phyloP scores from a whole-genome alignment of 352 stramenopile genomes.

The Pythium myriotylum region DNA sequence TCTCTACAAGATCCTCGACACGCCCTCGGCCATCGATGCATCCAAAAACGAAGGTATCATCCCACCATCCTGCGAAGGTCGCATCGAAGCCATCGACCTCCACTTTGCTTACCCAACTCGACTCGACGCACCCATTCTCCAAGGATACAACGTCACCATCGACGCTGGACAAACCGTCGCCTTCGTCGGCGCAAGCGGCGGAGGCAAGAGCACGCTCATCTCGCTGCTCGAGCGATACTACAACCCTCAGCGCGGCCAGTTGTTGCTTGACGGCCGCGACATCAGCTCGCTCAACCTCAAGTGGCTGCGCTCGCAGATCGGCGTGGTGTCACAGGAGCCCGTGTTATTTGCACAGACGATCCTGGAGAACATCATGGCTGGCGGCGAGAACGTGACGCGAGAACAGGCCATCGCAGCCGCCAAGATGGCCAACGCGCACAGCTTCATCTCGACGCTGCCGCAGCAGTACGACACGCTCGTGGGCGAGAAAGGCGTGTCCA shows the following conservation, averaged over 20 bases:
- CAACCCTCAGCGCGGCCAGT: slow-evolving; percentile 49
- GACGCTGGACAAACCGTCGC: slow-evolving; percentile 25
- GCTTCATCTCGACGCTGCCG: no score
- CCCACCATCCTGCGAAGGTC: slow-evolving; percentile 23
- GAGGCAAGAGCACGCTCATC: slow-evolving; percentile 35
- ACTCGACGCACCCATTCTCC: slow-evolving; percentile 16
- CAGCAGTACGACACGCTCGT: no score
- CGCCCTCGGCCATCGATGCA: slow-evolving; percentile 37
- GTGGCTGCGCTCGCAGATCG: slow-evolving; percentile 42
- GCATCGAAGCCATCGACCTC: slow-evolving; percentile 45
- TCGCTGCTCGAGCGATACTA: slow-evolving; percentile 87
- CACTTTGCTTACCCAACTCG: slow-evolving; percentile 63
- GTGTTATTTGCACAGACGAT: no score
- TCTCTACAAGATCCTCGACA: slow-evolving; percentile 40
- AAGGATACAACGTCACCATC: slow-evolving; percentile 27
- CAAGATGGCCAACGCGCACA: no score
- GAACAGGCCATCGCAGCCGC: slow-evolving; percentile 2
- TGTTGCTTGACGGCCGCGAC: slow-evolving; percentile 70
- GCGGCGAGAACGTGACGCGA: neutral
- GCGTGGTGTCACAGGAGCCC: slow-evolving; percentile 68
- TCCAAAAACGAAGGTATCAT: slow-evolving; percentile 23
- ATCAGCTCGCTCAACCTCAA: slow-evolving; percentile 63
- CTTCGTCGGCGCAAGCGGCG: slow-evolving; percentile 24
- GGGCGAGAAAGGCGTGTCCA: no score
- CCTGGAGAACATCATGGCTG: slow-evolving; percentile 65